phyloP scores from a whole-genome alignment of 176 grass and related monocot genomes.

The Puya raimondii region DNA sequence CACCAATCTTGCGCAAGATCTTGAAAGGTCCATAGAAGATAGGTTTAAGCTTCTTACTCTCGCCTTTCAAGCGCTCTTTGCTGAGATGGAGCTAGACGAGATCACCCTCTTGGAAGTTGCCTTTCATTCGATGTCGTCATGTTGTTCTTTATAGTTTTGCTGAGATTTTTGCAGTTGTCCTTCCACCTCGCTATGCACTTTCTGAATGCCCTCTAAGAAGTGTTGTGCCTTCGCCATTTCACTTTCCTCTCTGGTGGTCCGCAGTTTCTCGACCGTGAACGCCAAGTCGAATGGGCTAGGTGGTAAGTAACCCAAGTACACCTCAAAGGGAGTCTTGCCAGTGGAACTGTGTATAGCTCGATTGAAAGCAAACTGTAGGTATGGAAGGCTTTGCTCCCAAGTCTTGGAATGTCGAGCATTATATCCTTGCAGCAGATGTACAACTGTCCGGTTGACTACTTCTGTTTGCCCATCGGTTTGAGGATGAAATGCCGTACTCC shows the following conservation, averaged over 20 bases:
- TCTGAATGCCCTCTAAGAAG: neutral
- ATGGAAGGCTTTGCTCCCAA: slow-evolving; percentile 1
- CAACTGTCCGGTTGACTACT: slow-evolving; percentile 1
- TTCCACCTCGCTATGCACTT: slow-evolving; percentile 8
- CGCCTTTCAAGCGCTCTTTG: too few relatives aligned
- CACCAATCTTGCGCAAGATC: too few relatives aligned
- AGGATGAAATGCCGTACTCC: neutral
- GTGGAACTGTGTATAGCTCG: neutral
- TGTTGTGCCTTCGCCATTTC: neutral
- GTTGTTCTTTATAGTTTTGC: slow-evolving; percentile 12
- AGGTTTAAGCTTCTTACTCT: too few relatives aligned
- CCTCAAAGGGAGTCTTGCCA: neutral
- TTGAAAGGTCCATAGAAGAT: too few relatives aligned
- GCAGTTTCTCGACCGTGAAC: neutral
- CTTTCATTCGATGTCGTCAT: neutral
- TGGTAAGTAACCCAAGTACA: slow-evolving; percentile 5
- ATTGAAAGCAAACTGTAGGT: slow-evolving; percentile 9
- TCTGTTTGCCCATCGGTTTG: too few relatives aligned
- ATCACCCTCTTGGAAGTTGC: too few relatives aligned
- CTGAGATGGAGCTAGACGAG: too few relatives aligned
- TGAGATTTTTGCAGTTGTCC: neutral
- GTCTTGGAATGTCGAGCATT: slow-evolving; percentile 4
- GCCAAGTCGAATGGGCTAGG: slow-evolving; percentile 5
- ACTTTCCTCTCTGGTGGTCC: neutral
- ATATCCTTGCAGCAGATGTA: slow-evolving; percentile 10